Evolutionary conservation across 2,329 filamentous ascomycete species (phyloP).

Genomic region (Ilyonectria sp.): DNA sequence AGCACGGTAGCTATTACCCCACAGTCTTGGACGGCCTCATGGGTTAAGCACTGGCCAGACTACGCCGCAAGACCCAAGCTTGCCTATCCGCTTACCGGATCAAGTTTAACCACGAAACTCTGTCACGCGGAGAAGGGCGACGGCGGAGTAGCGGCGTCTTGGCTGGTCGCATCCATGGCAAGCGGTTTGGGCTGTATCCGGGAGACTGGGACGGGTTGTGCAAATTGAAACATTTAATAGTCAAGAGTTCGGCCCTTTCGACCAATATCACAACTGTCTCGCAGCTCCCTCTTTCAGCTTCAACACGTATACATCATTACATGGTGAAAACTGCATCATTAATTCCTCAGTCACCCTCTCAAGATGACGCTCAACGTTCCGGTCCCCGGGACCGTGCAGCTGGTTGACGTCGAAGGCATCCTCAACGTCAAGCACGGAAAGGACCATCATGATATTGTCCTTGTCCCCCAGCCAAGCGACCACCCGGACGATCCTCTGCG

Average conservation of each 20-base stretch:
- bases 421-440: conserved; percentile 40
- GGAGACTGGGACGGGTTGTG: not conserved
- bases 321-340: not conserved
- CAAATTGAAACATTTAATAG: not conserved
- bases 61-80: conserved; percentile 7
- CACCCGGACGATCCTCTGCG: conserved; percentile 44
- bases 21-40: conserved; percentile 3
- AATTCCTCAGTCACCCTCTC: not conserved
- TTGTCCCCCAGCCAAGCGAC: conserved; percentile 44
- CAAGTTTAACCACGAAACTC: conserved; percentile 11
- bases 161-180: conserved; percentile 1
- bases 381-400: conserved; percentile 42
- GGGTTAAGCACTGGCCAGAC: conserved; percentile 1
- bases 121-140: conserved; percentile 1
- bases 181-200: not conserved
- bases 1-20: not conserved
- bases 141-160: conserved; percentile 2
- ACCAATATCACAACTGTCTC: not conserved
- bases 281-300: not conserved
- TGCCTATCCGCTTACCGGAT: conserved; percentile 27
- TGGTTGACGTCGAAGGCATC: conserved; percentile 37
- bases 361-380: conserved; percentile 24
- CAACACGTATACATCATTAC: not conserved
- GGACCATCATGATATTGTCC: conserved; percentile 38
- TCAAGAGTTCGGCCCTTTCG: not conserved